phyloP scores from a whole-genome alignment of 768 basidiomycete species.

The Obba rivulosa region DNA sequence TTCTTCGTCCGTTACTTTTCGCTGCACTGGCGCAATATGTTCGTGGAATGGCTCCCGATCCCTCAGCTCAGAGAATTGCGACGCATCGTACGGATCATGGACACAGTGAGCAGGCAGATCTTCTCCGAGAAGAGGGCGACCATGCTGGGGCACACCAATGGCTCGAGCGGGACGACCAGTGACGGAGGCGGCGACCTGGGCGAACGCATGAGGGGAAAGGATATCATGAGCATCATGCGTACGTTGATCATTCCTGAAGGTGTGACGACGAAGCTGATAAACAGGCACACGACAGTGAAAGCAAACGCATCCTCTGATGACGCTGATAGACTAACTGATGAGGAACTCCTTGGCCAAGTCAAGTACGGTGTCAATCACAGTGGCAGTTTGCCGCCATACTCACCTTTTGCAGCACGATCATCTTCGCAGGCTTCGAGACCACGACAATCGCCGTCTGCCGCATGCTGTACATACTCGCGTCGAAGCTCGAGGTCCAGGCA shows the following conservation, averaged over 20 bases:
- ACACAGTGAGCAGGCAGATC: conserved; percentile 22
- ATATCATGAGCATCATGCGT: conserved; percentile 39
- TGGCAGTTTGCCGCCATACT: too few relatives aligned
- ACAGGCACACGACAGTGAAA: conserved; percentile 19
- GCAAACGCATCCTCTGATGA: conserved; percentile 28
- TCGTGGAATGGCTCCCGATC: conserved; percentile 29
- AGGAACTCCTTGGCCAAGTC: conserved; percentile 34
- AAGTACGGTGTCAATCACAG: too few relatives aligned
- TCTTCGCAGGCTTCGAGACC: conserved; percentile 27
- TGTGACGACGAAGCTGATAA: background rate
- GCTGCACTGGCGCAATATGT: conserved; percentile 20
- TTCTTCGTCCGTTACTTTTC: conserved; percentile 25
- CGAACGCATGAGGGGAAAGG: conserved; percentile 20
- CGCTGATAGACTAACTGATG: conserved; percentile 27
- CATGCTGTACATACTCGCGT: conserved; percentile 29
- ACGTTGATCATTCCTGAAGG: conserved; percentile 1
- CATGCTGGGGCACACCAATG: conserved; percentile 4
- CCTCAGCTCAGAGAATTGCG: conserved; percentile 23
- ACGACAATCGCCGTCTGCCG: conserved; percentile 29
- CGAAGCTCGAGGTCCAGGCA: conserved; percentile 24
- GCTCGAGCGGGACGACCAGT: conserved; percentile 1
- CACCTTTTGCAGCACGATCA: conserved; percentile 23
- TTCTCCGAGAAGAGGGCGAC: conserved; percentile 25
- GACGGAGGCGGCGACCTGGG: conserved; percentile 1
- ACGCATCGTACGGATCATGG: conserved; percentile 25